phyloP scores from a whole-genome alignment of 1,284 basidiomycete genomes.

The Cronartium ribicola region DNA sequence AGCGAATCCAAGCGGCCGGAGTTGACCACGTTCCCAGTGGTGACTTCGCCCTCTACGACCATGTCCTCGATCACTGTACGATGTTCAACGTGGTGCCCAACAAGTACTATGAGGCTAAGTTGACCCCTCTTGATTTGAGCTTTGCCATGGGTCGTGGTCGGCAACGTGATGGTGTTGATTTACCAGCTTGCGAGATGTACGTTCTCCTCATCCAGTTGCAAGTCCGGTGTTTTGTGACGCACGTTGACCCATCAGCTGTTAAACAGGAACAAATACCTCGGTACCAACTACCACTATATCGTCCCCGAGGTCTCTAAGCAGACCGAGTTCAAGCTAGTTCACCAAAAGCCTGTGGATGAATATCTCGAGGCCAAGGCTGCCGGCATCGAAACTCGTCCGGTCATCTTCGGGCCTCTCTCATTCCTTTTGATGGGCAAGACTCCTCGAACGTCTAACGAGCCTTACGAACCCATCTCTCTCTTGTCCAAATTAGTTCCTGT shows the following conservation, averaged over 20 bases:
- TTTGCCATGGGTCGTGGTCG: slow-evolving; percentile 92
- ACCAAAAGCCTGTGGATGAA: slow-evolving; percentile 71
- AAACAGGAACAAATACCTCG: slow-evolving; percentile 64
- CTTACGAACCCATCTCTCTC: slow-evolving; percentile 86
- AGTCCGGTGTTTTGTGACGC: not conserved
- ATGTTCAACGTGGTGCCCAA: slow-evolving; percentile 96
- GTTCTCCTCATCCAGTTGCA: not conserved
- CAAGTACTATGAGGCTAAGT: slow-evolving; percentile 81
- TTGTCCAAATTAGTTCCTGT: slow-evolving; percentile 84
- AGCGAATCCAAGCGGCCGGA: slow-evolving; percentile 75
- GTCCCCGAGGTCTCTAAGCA: slow-evolving; percentile 91
- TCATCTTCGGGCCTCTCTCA: slow-evolving; percentile 91
- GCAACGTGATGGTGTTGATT: slow-evolving; percentile 82
- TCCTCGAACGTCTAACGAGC: slow-evolving; percentile 73
- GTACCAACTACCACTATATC: slow-evolving; percentile 99
- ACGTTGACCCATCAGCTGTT: not conserved
- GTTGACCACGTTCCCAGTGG: slow-evolving; percentile 93
- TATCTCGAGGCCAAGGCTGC: slow-evolving; percentile 90
- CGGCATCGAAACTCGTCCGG: slow-evolving; percentile 88
- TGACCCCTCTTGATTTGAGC: slow-evolving; percentile 71
- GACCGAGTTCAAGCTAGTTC: slow-evolving; percentile 89
- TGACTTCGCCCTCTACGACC: slow-evolving; percentile 98
- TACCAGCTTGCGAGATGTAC: slow-evolving; percentile 94
- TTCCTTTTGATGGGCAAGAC: slow-evolving; percentile 93
- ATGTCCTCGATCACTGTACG: slow-evolving; percentile 94